Evolutionary conservation across 495 filamentous ascomycete genomes (phyloP), one percentile per base, ranked within the genome.

Genomic region (Talaromyces proteolyticus): DNA sequence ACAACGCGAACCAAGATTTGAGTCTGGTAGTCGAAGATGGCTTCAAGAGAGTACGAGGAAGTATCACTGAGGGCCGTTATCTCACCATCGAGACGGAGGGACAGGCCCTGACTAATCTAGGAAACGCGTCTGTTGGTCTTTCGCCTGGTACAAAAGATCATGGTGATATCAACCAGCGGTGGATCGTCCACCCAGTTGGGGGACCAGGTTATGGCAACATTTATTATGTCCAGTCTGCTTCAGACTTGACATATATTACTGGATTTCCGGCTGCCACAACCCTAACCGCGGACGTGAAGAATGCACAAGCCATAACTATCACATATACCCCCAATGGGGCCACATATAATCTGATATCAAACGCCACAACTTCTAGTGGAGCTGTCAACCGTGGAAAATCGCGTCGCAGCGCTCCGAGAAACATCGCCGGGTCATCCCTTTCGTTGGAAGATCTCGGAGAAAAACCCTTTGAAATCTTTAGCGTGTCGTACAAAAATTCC

Each of bases 1-100:
- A 34, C 29, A 34, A 34, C 8, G 12, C 4, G 11, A 16, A 44
- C 19, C 57, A 66, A n/a, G 38, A 60, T 5, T 21, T 41, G 1
- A 21, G 39, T 11, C 53, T 71, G 11, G 69, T 48, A 45, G 68
- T 69, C 25, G 75, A 80, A 48, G 58, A 75, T 22, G 76, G 76
- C 6, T 78, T 68, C 62, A 78, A 78, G 60, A 55, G 66, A 26
- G 62, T 72, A 16, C 60, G 76, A 6, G 76, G 76, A 6, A 63
- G 69, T 29, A 54, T 80, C 25, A 78, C 76, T 8, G 76, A 80
- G 51, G 76, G 76, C 14, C 72, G 76, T n/a, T 69, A 69, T 26
- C 43, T 71, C n/a, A 56, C 60, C 18, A 63, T 68, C 23, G 66
- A 68, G 45, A 57, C 55, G 40, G 64, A 47, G 23, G 54, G 61